phyloP scores from a whole-genome alignment of 176 grass and related monocot genomes.

The Raddia guianensis region DNA sequence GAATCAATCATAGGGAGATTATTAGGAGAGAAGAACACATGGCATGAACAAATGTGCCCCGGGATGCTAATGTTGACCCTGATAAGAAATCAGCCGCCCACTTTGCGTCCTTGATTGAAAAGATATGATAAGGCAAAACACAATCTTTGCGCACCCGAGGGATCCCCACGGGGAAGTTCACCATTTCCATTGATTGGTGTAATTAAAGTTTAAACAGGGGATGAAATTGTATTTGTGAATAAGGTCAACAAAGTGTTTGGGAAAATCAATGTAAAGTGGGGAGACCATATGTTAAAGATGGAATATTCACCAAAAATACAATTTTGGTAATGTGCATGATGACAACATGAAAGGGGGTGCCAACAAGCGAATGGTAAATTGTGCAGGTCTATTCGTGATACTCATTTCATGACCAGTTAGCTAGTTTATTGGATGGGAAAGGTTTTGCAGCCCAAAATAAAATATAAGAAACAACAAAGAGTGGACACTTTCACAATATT shows the following conservation, averaged over 20 bases:
- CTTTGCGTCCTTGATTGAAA: conserved; percentile 13
- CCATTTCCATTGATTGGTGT: background rate
- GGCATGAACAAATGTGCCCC: conserved; percentile 34
- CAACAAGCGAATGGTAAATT: conserved; percentile 31
- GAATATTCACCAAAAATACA: conserved; percentile 34
- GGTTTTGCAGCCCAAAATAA: background rate
- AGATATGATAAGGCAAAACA: conserved; percentile 24
- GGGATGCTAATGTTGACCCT: conserved; percentile 53
- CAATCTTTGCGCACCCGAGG: conserved; percentile 22
- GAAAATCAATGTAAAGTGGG: conserved; percentile 15
- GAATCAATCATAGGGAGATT: conserved; percentile 13
- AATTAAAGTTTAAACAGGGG: background rate
- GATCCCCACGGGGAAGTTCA: background rate
- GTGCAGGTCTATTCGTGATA: conserved; percentile 22
- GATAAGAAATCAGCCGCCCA: conserved; percentile 36
- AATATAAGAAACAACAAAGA: background rate
- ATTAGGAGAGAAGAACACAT: conserved; percentile 25
- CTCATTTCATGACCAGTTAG: background rate
- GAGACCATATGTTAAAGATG: background rate
- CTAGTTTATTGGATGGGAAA: background rate
- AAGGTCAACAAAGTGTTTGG: conserved; percentile 17
- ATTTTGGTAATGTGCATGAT: conserved; percentile 18
- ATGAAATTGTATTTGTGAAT: conserved; percentile 6
- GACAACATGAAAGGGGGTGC: background rate
- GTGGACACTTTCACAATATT: conserved; percentile 2